A percentile compares a stretch with the other conserved stretches of the same genome.
phyloP scores from a whole-genome alignment of 2,329 filamentous ascomycete species.

The Penicillium sp. region DNA sequence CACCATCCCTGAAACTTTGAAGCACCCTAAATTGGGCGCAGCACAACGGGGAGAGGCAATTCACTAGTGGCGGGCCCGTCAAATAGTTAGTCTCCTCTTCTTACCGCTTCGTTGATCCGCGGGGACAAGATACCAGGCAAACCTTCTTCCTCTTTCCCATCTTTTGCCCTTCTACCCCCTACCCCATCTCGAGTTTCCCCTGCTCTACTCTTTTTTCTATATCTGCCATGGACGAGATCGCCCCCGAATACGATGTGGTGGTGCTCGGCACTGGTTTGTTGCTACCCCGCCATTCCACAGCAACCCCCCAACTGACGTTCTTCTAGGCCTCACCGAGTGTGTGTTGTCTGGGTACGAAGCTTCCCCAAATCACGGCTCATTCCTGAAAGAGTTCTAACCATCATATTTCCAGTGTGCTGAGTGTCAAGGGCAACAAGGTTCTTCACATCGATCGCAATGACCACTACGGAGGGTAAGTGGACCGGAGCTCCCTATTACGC shows the following conservation, averaged over 20 bases:
- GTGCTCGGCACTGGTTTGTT: conserved; percentile 92
- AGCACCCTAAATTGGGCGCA: not conserved
- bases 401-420: conserved; percentile 71
- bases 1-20: not conserved
- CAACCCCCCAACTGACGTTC: conserved; percentile 33
- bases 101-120: conserved; percentile 35
- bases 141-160: conserved; percentile 25
- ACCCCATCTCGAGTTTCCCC: conserved; percentile 16
- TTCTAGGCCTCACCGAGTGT: conserved; percentile 93
- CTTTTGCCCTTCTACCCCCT: conserved; percentile 17
- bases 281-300: conserved; percentile 40
- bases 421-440: conserved; percentile 98
- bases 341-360: conserved; percentile 86
- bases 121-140: conserved; percentile 27
- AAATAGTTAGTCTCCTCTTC: conserved; percentile 26
- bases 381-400: conserved; percentile 28
- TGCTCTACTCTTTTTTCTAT: conserved; percentile 16
- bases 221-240: conserved; percentile 90
- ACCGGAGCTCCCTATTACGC: conserved; percentile 23
- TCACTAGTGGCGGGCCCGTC: conserved; percentile 32
- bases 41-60: conserved; percentile 20
- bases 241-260: conserved; percentile 97
- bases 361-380: conserved; percentile 20
- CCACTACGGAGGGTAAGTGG: conserved; percentile 90
- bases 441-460: conserved; percentile 98